Evolutionary conservation across 2,329 filamentous ascomycete genomes (phyloP), one percentile per base, ranked within the genome.

Genomic region (Hypomyces perniciosus): DNA sequence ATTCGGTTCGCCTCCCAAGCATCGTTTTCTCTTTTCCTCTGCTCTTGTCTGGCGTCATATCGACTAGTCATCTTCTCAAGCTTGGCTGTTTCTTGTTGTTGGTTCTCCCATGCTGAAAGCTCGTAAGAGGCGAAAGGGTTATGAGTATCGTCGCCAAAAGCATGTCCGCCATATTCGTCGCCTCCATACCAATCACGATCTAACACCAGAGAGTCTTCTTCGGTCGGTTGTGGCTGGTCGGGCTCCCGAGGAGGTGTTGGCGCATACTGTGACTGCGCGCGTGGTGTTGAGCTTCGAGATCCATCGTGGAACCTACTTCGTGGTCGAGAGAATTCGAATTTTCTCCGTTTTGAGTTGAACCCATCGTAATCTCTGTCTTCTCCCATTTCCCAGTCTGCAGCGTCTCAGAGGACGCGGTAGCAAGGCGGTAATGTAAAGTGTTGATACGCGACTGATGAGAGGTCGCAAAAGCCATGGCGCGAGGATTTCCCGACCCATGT

Each of bases 1-100:
- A 99, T 97, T 53, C 93, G 88, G 67, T 99, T 99, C 12, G 92
- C 93, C 69, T 99, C 95, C 93, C 93, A 99, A 0, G 91, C 92
- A 69, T 99, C 93, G 40, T 93, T 90, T 64, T 99, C 93, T 65
- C 88, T 90, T 67, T 96, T 89, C 61, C 91, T 88, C 69, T 96
- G 90, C 52, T 89, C 78, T 54, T 85, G 84, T 46, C 88, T 80
- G 41, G 86, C 86, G 48, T 74, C 80, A 61, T 76, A 80, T 61
- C 80, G 84, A 47, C 79, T 84, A 5, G 84, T 78, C 73, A 93
- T 93, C 76, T 89, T 93, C 68, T 95, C 88, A 7, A 83, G 77
- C 65, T 90, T 71, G 10, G 83, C 85, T 12, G 79, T 79, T 68
- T 95, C 90, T 65, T 95, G 88, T 62, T 89, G 82, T 64, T 88